Conservation (phyloP, 805 yeast species). For the Kodamaea lidongshanica region DNA sequence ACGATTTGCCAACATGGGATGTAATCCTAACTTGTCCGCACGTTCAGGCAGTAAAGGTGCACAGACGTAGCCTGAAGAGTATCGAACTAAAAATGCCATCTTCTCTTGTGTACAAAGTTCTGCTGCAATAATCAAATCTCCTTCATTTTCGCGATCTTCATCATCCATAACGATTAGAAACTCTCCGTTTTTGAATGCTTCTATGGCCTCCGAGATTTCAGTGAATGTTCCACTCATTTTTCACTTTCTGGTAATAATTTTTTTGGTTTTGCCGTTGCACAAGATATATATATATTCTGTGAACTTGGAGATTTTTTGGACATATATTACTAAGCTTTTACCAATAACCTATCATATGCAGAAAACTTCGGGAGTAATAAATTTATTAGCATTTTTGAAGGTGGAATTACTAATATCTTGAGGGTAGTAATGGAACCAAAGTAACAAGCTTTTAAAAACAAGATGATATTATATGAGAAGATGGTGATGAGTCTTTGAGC, state of each 20-base stretch:
- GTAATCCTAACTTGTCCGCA: slow-evolving; percentile 77
- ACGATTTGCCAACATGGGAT: slow-evolving; percentile 58
- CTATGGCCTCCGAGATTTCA: slow-evolving; percentile 12
- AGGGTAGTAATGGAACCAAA: no score
- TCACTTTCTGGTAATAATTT: slow-evolving; percentile 1
- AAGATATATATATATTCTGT: neutral
- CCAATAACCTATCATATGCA: no score
- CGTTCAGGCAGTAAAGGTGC: slow-evolving; percentile 73
- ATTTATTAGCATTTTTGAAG: no score
- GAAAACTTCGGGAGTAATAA: no score
- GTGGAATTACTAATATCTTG: no score
- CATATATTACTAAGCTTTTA: no score
- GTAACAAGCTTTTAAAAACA: no score
- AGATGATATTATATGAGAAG: no score
- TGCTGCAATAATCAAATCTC: slow-evolving; percentile 94
- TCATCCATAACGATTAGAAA: slow-evolving; percentile 96
- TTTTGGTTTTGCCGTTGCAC: slow-evolving; percentile 1
- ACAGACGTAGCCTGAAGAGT: slow-evolving; percentile 88
- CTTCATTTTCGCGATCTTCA: slow-evolving; percentile 94
- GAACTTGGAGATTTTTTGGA: neutral
- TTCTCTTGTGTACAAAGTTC: slow-evolving; percentile 67
- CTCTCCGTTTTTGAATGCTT: slow-evolving; percentile 51
- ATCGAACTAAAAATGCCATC: slow-evolving; percentile 90
- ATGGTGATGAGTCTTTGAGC: no score
- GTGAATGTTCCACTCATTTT: slow-evolving; percentile 7